Base-by-base conservation (phyloP, 2,329 filamentous ascomycete genomes). In the Pestalotiopsis sp. region DNA sequence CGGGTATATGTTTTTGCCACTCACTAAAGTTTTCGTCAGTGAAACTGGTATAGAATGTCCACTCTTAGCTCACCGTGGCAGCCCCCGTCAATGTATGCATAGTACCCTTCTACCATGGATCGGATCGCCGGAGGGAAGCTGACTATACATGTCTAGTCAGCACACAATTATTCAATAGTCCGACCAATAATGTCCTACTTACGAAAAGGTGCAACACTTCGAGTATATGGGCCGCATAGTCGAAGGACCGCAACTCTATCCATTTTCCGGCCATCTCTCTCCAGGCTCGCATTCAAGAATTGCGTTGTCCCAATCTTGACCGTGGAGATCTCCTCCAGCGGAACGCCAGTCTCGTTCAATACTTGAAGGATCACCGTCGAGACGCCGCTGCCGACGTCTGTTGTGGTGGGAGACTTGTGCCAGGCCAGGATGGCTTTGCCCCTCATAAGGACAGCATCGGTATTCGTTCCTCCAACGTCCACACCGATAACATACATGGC, bases 231-330 rank as follows among this genome's bases (percentile, higher is more conserved):
- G 0, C 86, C 85, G 58, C 84, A 87, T 4, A 89, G 81, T 5
- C 87, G 83, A 17, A 90, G 73, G 2, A 89, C 86, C 2, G 86
- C 87, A 4, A 89, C 86, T 4, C 76, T 79, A 14, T 82, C 81
- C 2, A 89, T 76, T 2, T 85, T 81, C 1, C 80, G 74, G 7
- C 79, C 79, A 69, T 89, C 86, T 58, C 83, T 79, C 74, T 89
- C 86, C 1, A 89, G 80, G 2, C 89, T 84, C 9, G 87, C 87
- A 69, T 89, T 90, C 72, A 89, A 82, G 72, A 89, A 89, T 69
- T 89, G 86, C 0, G 87, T 89, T 1, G 84, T 87, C 66, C 86
- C 86, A 70, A 88, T 86, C 2, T 84, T 85, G 14, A 87, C 82
- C 69, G 83, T 84, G 14, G 83, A 81, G 20, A 88, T 79, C 5